Evolutionary conservation across 768 basidiomycete genomes (phyloP).

Genomic region (Lanmaoa pseudosensibilis): DNA sequence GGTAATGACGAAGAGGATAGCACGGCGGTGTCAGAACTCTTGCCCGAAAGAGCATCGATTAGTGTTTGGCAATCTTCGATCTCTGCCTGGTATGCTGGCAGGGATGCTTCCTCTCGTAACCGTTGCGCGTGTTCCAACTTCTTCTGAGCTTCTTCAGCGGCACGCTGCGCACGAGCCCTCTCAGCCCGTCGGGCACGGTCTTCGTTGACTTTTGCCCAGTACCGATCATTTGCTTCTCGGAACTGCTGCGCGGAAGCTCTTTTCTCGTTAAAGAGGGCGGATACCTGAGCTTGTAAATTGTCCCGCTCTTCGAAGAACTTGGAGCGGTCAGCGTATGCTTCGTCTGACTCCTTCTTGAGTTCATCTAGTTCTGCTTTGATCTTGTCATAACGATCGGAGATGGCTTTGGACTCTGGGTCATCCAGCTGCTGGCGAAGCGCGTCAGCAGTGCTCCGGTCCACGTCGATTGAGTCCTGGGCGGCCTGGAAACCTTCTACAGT

Average conservation of each 20-base stretch:
- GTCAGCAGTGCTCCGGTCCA: conserved; percentile 70
- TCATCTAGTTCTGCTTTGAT: conserved; percentile 85
- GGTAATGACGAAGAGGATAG: conserved; percentile 43
- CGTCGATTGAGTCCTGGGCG: conserved; percentile 78
- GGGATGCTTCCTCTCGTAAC: conserved; percentile 85
- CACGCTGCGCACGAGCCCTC: conserved; percentile 69
- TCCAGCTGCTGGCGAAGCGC: conserved; percentile 82
- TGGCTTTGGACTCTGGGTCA: conserved; percentile 84
- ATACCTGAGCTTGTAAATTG: conserved; percentile 64
- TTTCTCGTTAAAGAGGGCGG: conserved; percentile 70
- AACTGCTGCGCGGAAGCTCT: conserved; percentile 68
- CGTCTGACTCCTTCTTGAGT: conserved; percentile 84
- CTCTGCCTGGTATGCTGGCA: conserved; percentile 87
- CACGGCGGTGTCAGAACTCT: conserved; percentile 46
- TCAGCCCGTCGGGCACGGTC: conserved; percentile 85
- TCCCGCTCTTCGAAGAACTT: conserved; percentile 90
- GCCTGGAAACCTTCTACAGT: conserved; percentile 79
- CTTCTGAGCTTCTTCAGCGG: conserved; percentile 75
- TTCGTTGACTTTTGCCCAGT: conserved; percentile 82
- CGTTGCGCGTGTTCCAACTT: conserved; percentile 76
- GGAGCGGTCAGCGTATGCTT: conserved; percentile 73
- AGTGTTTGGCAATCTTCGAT: conserved; percentile 97
- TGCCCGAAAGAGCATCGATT: conserved; percentile 80
- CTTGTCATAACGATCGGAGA: conserved; percentile 76
- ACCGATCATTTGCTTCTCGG: conserved; percentile 82